Base-by-base conservation (phyloP, 805 yeast species). In the Ogataea trehalophila region DNA sequence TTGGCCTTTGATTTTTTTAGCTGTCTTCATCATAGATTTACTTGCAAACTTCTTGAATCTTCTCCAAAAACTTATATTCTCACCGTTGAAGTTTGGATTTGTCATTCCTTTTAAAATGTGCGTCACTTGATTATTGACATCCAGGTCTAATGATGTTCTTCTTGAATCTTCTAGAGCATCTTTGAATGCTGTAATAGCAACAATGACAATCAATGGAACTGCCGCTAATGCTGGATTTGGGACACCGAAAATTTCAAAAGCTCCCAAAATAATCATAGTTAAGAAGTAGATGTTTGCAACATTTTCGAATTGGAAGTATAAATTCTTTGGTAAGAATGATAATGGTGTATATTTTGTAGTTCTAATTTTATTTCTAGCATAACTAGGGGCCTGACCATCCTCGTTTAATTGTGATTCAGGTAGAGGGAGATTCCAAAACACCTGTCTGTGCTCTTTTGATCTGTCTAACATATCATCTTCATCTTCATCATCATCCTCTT, bases 271-370 rank as follows among this genome's bases (percentile, higher is more conserved):
- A 59, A 84, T 84, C 68, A 88, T 72, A 34, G 81, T 70, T 58
- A 92, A 70, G 75, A 92, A 92, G 71, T 90, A 92, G 43, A 88
- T 71, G 67, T 92, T 92, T 39, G 99, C 99, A 52, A 91, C 79
- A 65, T 91, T 92, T 56, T 78, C 80, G 66, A 91, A 91, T 70
- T 94, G 98, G 53, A 78, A 75, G 41, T 69, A 66, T 42, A 92
- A 65, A 67, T 92, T 90, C 65, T 90, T 90, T 3, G 98, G 98
- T 31, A 94, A 54, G 61, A 92, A 92, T 8, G 89, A 73, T 41
- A 94, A 62, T 6, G 98, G 97, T 2, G 97, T 92, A 67, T 92
- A 92, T 70, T 89, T 92, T 2, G 99, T 89, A 0, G 98, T 90
- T 71, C 97, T 81, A 56, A 94, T 88, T 66, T 94, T 91, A 72